Conservation (phyloP, 148 eudicot genomes). For the Heliamphora exappendiculata region DNA sequence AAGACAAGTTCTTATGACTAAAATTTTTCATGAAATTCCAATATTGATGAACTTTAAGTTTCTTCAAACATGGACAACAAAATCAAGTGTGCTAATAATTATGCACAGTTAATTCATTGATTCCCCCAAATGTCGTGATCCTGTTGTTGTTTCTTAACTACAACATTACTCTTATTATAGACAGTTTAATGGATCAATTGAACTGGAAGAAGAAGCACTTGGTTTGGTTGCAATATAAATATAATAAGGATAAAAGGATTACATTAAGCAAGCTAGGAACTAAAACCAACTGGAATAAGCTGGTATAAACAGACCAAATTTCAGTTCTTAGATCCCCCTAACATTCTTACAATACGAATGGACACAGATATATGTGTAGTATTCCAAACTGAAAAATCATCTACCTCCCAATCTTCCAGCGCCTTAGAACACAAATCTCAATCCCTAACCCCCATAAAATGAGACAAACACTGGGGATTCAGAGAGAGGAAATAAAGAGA, state of each 20-base stretch:
- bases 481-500: too few species aligned
- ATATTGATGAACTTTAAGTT: background rate
- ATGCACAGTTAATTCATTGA: background rate
- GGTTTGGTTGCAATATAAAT: background rate
- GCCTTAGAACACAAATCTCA: background rate
- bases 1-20: background rate
- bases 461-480: background rate
- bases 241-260: background rate
- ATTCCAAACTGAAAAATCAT: background rate
- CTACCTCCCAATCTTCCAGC: background rate
- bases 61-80: background rate
- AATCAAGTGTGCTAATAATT: background rate
- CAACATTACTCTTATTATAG: background rate
- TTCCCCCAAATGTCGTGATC: background rate
- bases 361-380: background rate
- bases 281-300: background rate
- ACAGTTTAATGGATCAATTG: background rate
- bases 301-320: background rate
- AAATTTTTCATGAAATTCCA: background rate
- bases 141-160: background rate
- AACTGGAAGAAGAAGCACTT: background rate
- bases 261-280: background rate
- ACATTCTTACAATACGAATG: background rate
- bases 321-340: background rate
- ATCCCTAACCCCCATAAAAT: background rate